Base-by-base conservation (phyloP, 441 rosid species). In the Hura crepitans region DNA sequence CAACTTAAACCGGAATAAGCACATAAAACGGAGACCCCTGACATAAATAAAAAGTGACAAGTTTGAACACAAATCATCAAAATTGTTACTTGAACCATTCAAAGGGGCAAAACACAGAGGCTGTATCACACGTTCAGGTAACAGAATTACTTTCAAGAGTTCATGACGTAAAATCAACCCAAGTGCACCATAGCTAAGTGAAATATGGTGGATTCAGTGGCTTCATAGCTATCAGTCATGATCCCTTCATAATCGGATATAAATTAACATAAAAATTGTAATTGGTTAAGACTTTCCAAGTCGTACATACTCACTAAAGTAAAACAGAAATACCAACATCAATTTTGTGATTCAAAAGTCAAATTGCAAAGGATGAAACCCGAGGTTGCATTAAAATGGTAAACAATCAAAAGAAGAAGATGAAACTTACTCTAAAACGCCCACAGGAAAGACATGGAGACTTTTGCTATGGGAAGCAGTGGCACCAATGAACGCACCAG, bases 391-490 rank as follows among this genome's bases (percentile, higher is more conserved):
- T 18, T 12, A 22, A 20, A 66, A 33, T 1, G 23, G 37, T 20
- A 25, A 56, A 11, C 15, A 56, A 43, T 46, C 31, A 42, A 42
- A 62, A 62, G n/a, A 3, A 46, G 46, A 46, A 42, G 31, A 3
- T 35, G 51, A 66, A 50, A 65, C 93, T 81, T 85, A 92, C 97
- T 90, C 90, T 68, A 94, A 70, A 43, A 78, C 83, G 69, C 98
- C 97, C 6, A 94, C 75, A 43, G 97, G 97, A 47, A 94, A 94
- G 43, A 94, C 96, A 84, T 92, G 97, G 30, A 89, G 96, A 78
- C 96, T 85, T 79, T 90, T 89, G 89, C 84, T 86, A 60, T 90
- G 63, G n/a, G 93, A 77, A 69, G 96, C 87, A 0, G 96, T 78
- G 37, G 97, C 99, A 61, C 99, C 99, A 17, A 92, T 84, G 75